Conservation (phyloP, 257 asterid species). For the Solanum paucissectum region DNA sequence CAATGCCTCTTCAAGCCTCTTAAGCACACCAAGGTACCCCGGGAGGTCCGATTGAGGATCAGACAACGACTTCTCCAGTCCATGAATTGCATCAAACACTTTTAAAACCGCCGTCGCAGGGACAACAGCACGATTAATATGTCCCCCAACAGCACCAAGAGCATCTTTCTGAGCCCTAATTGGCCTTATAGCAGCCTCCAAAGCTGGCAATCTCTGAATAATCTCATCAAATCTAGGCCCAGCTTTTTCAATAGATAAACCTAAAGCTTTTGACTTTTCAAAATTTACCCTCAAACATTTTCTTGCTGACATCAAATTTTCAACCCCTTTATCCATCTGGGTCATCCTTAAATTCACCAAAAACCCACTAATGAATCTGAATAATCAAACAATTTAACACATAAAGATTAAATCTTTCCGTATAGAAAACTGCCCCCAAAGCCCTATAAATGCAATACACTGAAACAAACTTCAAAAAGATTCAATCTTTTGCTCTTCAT, state of each 20-base stretch:
- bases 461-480: background rate
- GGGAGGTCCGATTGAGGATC: conserved; percentile 65
- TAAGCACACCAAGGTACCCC: conserved; percentile 70
- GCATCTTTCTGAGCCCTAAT: conserved; percentile 62
- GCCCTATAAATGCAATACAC: background rate
- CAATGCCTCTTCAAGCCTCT: conserved; percentile 74
- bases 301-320: conserved; percentile 54
- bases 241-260: conserved; percentile 40
- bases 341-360: background rate
- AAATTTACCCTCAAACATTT: conserved; percentile 48
- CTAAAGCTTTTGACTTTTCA: conserved; percentile 59
- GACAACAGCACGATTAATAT: conserved; percentile 81
- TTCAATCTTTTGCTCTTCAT: background rate
- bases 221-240: conserved; percentile 76
- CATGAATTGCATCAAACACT: conserved; percentile 92
- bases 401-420: background rate
- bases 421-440: background rate
- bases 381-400: background rate
- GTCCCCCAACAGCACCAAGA: conserved; percentile 66
- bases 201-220: conserved; percentile 48
- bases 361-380: background rate
- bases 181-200: conserved; percentile 68
- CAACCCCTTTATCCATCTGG: conserved; percentile 49
- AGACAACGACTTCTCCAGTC: conserved; percentile 66
- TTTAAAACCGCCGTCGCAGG: conserved; percentile 94